Evolutionary conservation across 179 eudicot species (phyloP), one percentile per base, ranked within the genome.

Genomic region (Dionaea muscipula): DNA sequence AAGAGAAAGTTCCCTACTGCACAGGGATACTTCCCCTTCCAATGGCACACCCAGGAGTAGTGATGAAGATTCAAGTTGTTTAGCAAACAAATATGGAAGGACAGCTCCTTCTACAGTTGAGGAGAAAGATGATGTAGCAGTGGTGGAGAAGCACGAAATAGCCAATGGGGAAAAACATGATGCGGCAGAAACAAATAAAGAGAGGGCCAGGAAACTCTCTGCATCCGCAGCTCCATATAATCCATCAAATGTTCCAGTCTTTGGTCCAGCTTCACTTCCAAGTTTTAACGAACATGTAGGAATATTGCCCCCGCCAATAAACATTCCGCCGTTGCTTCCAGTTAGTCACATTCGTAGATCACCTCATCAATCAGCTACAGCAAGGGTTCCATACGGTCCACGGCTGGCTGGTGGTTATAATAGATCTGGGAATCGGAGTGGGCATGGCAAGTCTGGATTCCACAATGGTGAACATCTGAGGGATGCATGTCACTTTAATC

Each of bases 221-320:
- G 97, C 97, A 8, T 79, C 90, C 19, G 97, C 97, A 39, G 91
- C 97, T 43, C 97, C 97, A n/a, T 90, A 66, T 70, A 86, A 77
- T 59, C 97, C 97, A 48, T 75, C 93, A 45, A 68, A 64, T 18
- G 55, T 85, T 44, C 85, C 86, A 24, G 76, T 82, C 46, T 81
- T 79, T 57, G 86, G 86, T 24, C 61, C 86, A 14, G 78, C 81
- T 46, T 59, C 93, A 45, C 57, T 78, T 35, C 71, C 76, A 51
- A 81, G 76, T 39, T 77, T 74, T 57, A 84, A 75, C 6, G 95
- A 86, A 43, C 90, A 78, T 28, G 79, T 70, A 36, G 97, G 97
- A 44, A 73, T 90, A 60, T 56, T 90, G 56, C 97, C 97, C 16
- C 81, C 90, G 51, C 97, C 97, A 0, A 78, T 83, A 31, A 81